phyloP scores from a whole-genome alignment of 805 yeast genomes.

The Barnettozyma wickerhamii region DNA sequence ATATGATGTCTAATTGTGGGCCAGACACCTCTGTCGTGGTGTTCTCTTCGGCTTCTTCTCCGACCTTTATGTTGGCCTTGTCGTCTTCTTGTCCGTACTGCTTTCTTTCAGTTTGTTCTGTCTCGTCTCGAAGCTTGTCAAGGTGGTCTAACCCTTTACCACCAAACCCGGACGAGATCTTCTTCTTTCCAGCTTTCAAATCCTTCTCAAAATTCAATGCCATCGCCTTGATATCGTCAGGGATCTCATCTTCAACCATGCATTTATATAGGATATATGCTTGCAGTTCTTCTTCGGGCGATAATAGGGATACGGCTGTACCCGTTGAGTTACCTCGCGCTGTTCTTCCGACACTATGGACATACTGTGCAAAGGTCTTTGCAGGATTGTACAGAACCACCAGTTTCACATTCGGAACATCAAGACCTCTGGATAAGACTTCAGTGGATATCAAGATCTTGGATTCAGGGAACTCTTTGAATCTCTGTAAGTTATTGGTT shows the following conservation, averaged over 20 bases:
- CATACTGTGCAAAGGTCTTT: slow-evolving; percentile 89
- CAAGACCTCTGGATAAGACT: slow-evolving; percentile 91
- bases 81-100: slow-evolving; percentile 41
- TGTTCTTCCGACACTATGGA: slow-evolving; percentile 93
- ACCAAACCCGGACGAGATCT: slow-evolving; percentile 76
- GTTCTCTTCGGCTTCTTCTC: slow-evolving; percentile 23
- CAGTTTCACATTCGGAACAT: slow-evolving; percentile 77
- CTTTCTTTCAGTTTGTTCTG: slow-evolving; percentile 44
- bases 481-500: slow-evolving; percentile 65
- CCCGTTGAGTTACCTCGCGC: slow-evolving; percentile 84
- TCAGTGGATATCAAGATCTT: slow-evolving; percentile 85
- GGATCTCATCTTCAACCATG: slow-evolving; percentile 49
- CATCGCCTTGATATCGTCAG: slow-evolving; percentile 44
- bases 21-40: slow-evolving; percentile 17
- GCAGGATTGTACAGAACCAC: slow-evolving; percentile 85
- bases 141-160: slow-evolving; percentile 86
- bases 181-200: slow-evolving; percentile 62
- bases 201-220: slow-evolving; percentile 54
- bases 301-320: slow-evolving; percentile 66
- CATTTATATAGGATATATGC: slow-evolving; percentile 51
- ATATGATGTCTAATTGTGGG: slow-evolving; percentile 37
- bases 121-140: slow-evolving; percentile 54
- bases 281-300: slow-evolving; percentile 58
- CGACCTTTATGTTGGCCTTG: slow-evolving; percentile 10
- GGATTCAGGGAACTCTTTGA: slow-evolving; percentile 41